A percentile compares a stretch with the other conserved stretches of the same genome.
These are phyloP conservation scores for Pseudoscleropodium purum DNA, from an alignment of 225 moss, liverwort and hornwort species.

Conservation along the genomic window DNA sequence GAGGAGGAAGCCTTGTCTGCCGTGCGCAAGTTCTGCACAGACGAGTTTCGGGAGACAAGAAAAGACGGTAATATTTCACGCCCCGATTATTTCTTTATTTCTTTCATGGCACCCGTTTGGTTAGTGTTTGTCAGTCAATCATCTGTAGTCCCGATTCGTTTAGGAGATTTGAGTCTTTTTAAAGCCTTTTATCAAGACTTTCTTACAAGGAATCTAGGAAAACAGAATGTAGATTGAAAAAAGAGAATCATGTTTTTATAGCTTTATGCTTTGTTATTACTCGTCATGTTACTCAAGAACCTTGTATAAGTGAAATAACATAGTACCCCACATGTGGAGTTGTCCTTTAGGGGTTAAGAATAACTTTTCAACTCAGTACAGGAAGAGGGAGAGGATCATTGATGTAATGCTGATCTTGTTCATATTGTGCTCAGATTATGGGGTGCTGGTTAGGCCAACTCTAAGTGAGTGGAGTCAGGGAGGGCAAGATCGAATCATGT, in stretches of 20 bases:
- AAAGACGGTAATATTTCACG: conserved; percentile 57
- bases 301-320: not conserved
- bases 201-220: not conserved
- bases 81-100: not conserved
- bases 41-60: conserved; percentile 77
- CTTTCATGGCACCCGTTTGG: not conserved
- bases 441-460: conserved; percentile 79
- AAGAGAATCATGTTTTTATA: not conserved
- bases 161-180: not conserved
- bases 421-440: conserved; percentile 56
- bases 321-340: not conserved
- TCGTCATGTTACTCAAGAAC: not conserved
- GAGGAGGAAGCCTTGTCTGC: conserved; percentile 80
- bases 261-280: not conserved
- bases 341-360: not conserved
- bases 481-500: conserved; percentile 88
- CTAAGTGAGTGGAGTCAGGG: conserved; percentile 87
- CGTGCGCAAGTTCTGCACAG: conserved; percentile 83
- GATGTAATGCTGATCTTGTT: not conserved
- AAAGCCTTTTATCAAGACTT: not conserved
- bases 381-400: not conserved
- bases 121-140: not conserved
- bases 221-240: not conserved
- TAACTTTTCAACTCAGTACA: not conserved
- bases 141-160: not conserved